Evolutionary conservation across 2,329 filamentous ascomycete genomes (phyloP).

Genomic region (Aspergillus udagawae): DNA sequence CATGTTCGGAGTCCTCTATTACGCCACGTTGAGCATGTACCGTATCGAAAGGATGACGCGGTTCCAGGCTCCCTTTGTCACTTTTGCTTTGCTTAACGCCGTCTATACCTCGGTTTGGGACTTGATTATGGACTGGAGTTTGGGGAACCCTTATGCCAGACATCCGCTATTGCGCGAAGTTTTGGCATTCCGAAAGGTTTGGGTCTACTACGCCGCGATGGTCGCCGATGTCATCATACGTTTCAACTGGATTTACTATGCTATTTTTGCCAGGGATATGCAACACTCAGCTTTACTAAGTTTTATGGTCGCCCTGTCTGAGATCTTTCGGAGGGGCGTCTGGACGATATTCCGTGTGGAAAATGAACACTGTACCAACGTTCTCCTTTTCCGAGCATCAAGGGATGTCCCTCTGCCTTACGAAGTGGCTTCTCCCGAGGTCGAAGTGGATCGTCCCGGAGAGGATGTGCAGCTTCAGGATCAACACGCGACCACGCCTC

Average conservation of each 20-base stretch:
- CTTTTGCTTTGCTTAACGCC: constrained; percentile 75
- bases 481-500: constrained; percentile 16
- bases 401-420: constrained; percentile 87
- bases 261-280: constrained; percentile 71
- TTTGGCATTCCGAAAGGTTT: constrained; percentile 71
- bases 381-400: constrained; percentile 82
- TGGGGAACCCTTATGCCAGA: constrained; percentile 72
- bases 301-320: constrained; percentile 72
- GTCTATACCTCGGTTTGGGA: constrained; percentile 90
- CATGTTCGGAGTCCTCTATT: constrained; percentile 73
- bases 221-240: constrained; percentile 76
- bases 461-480: constrained; percentile 26
- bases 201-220: constrained; percentile 87
- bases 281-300: constrained; percentile 81
- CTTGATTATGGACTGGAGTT: constrained; percentile 90
- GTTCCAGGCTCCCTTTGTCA: constrained; percentile 68
- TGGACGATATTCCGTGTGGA: constrained; percentile 94
- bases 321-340: constrained; percentile 78
- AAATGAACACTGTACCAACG: constrained; percentile 95
- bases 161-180: constrained; percentile 69
- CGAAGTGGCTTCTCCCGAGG: constrained; percentile 37
- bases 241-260: constrained; percentile 93
- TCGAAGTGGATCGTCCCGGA: constrained; percentile 10
- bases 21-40: constrained; percentile 75
- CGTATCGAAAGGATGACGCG: constrained; percentile 61